These are phyloP conservation scores for Fusarium metavorans DNA, from an alignment of 2,329 filamentous ascomycete genomes.

Conservation along the genomic window DNA sequence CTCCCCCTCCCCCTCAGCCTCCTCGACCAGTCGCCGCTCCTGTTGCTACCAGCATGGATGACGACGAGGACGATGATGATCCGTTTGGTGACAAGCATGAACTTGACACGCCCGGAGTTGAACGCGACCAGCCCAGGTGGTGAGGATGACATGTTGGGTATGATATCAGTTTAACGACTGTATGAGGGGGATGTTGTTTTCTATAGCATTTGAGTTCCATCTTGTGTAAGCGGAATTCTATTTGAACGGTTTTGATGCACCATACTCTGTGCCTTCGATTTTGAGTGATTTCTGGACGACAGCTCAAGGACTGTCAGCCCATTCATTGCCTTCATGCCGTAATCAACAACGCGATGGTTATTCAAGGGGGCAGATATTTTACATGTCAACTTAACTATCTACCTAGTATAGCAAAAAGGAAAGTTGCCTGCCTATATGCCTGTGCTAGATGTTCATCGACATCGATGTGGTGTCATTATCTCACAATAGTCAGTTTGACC, in stretches of 20 bases:
- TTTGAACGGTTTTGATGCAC: not conserved
- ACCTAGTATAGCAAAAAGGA: not conserved
- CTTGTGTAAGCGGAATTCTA: not conserved
- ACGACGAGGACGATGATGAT: conserved; percentile 85
- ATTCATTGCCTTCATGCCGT: not conserved
- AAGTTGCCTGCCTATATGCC: not conserved
- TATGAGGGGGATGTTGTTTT: not conserved
- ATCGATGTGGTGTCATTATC: not conserved
- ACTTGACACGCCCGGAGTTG: conserved; percentile 56
- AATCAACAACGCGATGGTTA: not conserved
- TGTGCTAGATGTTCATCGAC: not conserved
- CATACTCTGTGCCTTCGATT: not conserved
- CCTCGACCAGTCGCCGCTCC: conserved; percentile 25
- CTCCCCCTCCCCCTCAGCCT: conserved; percentile 27
- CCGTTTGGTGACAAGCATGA: conserved; percentile 89
- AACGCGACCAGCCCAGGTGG: conserved; percentile 49
- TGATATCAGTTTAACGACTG: not conserved
- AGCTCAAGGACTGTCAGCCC: not conserved
- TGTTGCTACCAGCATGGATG: conserved; percentile 66
- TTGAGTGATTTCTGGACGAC: not conserved
- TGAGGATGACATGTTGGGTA: conserved; percentile 4
- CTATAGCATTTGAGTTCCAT: not conserved
- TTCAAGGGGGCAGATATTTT: not conserved
- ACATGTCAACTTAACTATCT: not conserved
- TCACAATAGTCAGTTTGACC: not conserved